A percentile compares a stretch with the other conserved stretches of the same genome.
Evolutionary conservation across 352 stramenopile species (phyloP).

Genomic region (Globisporangium sylvaticum): DNA sequence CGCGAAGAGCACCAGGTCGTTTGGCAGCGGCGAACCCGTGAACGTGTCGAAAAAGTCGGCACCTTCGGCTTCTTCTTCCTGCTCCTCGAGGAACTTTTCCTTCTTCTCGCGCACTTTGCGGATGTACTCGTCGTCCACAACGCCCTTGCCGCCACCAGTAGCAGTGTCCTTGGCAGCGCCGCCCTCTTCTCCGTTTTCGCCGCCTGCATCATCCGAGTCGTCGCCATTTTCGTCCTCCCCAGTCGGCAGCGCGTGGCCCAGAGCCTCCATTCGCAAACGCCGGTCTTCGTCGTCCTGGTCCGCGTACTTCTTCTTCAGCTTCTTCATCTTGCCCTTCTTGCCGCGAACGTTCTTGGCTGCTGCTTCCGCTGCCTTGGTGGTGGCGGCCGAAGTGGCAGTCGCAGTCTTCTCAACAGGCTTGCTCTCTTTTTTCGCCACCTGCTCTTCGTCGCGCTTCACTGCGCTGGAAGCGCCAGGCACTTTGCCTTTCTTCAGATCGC

Average conservation of each 20-base stretch:
- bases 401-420: slow-evolving; percentile 20
- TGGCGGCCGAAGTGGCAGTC: slow-evolving; percentile 21
- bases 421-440: slow-evolving; percentile 5
- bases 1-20: slow-evolving; percentile 87
- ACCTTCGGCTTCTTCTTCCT: slow-evolving; percentile 76
- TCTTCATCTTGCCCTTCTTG: slow-evolving; percentile 95
- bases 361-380: slow-evolving; percentile 10
- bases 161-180: slow-evolving; percentile 14
- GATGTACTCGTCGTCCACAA: slow-evolving; percentile 54
- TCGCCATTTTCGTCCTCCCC: slow-evolving; percentile 22
- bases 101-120: slow-evolving; percentile 78
- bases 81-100: slow-evolving; percentile 78
- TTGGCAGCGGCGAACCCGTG: slow-evolving; percentile 64
- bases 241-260: slow-evolving; percentile 58
- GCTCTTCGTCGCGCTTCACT: background rate
- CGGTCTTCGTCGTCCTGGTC: slow-evolving; percentile 96
- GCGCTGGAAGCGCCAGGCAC: background rate
- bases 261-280: slow-evolving; percentile 88
- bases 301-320: slow-evolving; percentile 94
- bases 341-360: slow-evolving; percentile 62
- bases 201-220: slow-evolving; percentile 17
- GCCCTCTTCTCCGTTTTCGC: background rate
- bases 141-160: slow-evolving; percentile 16
- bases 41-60: slow-evolving; percentile 84
- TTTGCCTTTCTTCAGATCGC: slow-evolving; percentile 78